A percentile compares a stretch with the other conserved stretches of the same genome.
Conservation (phyloP, 164 flowering plant genomes). For the Liriodendron chinense region DNA sequence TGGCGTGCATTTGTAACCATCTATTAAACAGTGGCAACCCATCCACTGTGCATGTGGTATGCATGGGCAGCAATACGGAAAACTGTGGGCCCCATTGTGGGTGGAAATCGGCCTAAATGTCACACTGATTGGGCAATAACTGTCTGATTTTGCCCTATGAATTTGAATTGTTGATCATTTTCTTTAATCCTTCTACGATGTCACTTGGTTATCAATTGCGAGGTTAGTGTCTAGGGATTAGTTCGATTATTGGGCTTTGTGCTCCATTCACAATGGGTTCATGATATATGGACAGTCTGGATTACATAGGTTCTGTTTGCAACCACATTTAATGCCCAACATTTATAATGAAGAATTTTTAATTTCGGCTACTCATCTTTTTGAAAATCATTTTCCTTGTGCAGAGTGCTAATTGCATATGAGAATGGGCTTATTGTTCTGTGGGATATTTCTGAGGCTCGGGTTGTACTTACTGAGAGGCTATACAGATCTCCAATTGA, state of each 20-base stretch:
- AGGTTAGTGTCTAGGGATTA: not conserved
- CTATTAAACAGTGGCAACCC: not conserved
- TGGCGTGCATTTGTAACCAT: not conserved
- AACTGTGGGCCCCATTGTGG: not conserved
- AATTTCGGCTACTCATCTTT: not conserved
- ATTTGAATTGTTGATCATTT: not conserved
- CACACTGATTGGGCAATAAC: not conserved
- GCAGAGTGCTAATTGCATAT: conserved; percentile 84
- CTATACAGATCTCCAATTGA: conserved; percentile 64
- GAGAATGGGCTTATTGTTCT: conserved; percentile 68
- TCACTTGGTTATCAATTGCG: not conserved
- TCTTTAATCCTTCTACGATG: not conserved
- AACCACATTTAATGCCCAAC: not conserved
- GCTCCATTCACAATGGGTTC: not conserved
- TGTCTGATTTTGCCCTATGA: too few species aligned
- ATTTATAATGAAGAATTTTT: not conserved
- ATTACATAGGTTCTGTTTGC: not conserved
- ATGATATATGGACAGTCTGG: not conserved
- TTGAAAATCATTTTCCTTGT: conserved; percentile 13
- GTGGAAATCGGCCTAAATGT: not conserved
- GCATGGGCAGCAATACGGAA: not conserved
- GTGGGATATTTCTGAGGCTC: conserved; percentile 75
- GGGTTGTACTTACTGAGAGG: conserved; percentile 56
- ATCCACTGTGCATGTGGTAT: not conserved
- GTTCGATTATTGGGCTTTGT: not conserved